Evolutionary conservation across 2,329 filamentous ascomycete species (phyloP), one percentile per base, ranked within the genome.

Genomic region (Diaporthe sp.): DNA sequence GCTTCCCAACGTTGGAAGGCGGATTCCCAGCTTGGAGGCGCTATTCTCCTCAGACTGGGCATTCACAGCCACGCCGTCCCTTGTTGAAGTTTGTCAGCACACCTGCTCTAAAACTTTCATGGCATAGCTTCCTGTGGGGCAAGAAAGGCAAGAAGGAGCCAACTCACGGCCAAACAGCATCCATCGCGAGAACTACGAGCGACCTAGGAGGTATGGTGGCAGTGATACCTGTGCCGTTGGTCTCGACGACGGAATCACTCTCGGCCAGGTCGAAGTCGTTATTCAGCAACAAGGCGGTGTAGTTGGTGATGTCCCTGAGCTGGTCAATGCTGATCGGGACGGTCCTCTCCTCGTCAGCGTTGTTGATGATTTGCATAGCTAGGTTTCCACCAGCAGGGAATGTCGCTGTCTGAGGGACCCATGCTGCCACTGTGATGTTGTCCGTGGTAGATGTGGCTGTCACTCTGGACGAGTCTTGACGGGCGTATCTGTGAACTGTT

Each of bases 341-440:
- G 8, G 39, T 51, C 15, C 28, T 68, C 51, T 67, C 61, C 47
- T 37, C 60, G 15, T 67, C 63, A 6, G 72, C 74, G 53, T 77
- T 77, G 51, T 77, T 77, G 58, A 77, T 71, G n/a, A 77, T 68
- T 47, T 77, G 76, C 55, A 76, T 73, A 8, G 76, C 76, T 5
- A 77, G 34, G 53, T 72, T 76, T 9, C 76, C 76, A 8, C 65
- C 68, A 8, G 71, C 74, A 37, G 71, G 74, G 44, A 77, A 76
- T 17, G 42, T 31, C 20, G 17, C 49, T n/a, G 51, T 13, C n/a
- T 74, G 61, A 10, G 74, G 65, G 15, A 42, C 68, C 61, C 75
- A 74, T 8, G 74, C 73, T 25, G 71, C 72, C 31, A 76, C 58
- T 2, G 76, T 72, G 4, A 72, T 60, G 20, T 74, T 74, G 22